phyloP scores from a whole-genome alignment of 441 rosid genomes.

The Pelargonium fulgidum region DNA sequence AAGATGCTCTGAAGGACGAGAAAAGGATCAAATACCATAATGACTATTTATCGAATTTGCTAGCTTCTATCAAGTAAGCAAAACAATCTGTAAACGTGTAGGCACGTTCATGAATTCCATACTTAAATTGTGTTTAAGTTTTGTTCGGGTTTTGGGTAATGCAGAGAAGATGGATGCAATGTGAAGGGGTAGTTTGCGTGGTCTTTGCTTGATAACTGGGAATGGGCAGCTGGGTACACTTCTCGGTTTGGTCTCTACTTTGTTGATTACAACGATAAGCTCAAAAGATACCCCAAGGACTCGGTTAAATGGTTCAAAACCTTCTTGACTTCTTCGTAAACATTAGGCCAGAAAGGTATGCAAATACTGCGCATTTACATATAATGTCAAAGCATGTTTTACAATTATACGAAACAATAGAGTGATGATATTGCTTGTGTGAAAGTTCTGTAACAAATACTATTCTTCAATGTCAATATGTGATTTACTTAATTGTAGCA shows the following conservation, averaged over 20 bases:
- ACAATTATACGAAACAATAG: too few species aligned
- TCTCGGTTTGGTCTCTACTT: constrained; percentile 89
- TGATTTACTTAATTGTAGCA: too few species aligned
- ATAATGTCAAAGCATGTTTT: too few species aligned
- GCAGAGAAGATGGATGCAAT: constrained; percentile 91
- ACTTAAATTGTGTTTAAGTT: neutral
- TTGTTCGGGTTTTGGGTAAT: constrained; percentile 10
- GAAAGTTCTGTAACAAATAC: too few species aligned
- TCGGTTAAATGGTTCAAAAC: constrained; percentile 87
- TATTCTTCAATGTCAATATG: too few species aligned
- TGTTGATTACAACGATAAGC: constrained; percentile 74
- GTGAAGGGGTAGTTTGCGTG: constrained; percentile 92
- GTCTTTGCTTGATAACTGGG: constrained; percentile 94
- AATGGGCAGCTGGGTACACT: constrained; percentile 80
- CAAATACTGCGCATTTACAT: too few species aligned
- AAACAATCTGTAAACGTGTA: neutral
- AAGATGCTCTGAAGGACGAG: constrained; percentile 59
- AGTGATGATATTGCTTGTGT: too few species aligned
- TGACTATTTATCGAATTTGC: constrained; percentile 66
- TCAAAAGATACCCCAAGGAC: constrained; percentile 82
- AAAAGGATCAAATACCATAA: constrained; percentile 79
- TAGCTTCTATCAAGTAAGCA: constrained; percentile 62
- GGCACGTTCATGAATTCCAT: neutral
- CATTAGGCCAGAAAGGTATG: too few species aligned
- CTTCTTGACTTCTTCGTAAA: constrained; percentile 39